Evolutionary conservation across 208 protist species (phyloP), one percentile per base, ranked within the genome.

Genomic region (Leishmania arabica): DNA sequence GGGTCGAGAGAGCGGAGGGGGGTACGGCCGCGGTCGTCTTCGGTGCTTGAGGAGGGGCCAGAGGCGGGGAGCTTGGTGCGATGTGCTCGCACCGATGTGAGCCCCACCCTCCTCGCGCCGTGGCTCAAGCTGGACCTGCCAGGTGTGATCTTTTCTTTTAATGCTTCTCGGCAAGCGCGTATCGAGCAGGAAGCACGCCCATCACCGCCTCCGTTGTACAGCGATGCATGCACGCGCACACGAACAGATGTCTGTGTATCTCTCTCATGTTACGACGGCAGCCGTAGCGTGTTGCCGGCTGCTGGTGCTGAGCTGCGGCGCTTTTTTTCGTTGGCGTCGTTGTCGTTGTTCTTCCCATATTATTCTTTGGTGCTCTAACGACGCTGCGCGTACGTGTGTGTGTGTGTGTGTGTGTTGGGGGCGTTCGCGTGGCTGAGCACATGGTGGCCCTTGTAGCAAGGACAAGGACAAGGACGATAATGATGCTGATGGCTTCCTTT

Each of bases 311-410:
- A 49, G 45, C 8, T 49, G 45, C 45, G 15, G 15, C 5, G 51
- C 51, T 21, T 54, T 15, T 21, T 54, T 13, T 54, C 3, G 51
- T 1, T 21, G 15, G 51, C 17, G 0, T 9, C 51, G 51, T 54
- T 5, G 51, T 21, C 17, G 13, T 6, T 54, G 13, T 5, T 21
- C 7, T 54, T 13, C 15, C 5, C 15, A 21, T 13, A 21, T 15
- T 54, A 21, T 54, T 54, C 51, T 54, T 17, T 54, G 51, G 51
- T 54, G 51, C 51, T 56, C 49, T 21, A 75, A 27, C 42, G 3
- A 40, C 60, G 70, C 13, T 49, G 49, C 49, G 40, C 76, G 62
- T 81, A n/a, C 69, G 17, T 75, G 21, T 65, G 42, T 51, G 42
- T 53, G 68, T 51, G 9, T 42, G 21, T 65, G 42, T 51, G 42